Evolutionary conservation across 257 asterid genomes (phyloP).

Genomic region (Marsdenia floribunda): DNA sequence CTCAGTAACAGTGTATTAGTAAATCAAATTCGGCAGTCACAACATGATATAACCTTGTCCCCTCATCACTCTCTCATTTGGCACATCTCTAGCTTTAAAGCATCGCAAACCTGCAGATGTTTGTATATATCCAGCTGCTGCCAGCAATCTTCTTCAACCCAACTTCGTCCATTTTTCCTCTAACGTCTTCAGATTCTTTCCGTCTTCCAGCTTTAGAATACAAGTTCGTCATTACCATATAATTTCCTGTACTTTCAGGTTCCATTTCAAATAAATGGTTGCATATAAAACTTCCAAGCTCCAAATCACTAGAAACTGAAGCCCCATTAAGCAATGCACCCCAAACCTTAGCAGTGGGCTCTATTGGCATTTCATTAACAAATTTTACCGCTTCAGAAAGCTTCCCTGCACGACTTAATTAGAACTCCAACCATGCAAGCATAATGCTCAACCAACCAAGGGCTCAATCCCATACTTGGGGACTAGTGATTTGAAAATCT

Average conservation of each 20-base stretch:
- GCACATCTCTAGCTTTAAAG: no score
- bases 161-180: conserved; percentile 40
- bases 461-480: conserved; percentile 56
- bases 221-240: conserved; percentile 64
- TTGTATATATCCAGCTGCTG: conserved; percentile 61
- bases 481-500: conserved; percentile 40
- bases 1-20: background rate
- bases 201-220: conserved; percentile 75
- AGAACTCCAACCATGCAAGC: conserved; percentile 73
- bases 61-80: no score
- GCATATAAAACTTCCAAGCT: conserved; percentile 54
- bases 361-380: conserved; percentile 56
- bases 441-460: conserved; percentile 58
- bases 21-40: conserved; percentile 21
- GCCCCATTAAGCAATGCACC: conserved; percentile 86
- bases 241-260: conserved; percentile 66
- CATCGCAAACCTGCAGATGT: no score
- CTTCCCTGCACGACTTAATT: conserved; percentile 58
- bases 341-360: conserved; percentile 67
- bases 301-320: conserved; percentile 53
- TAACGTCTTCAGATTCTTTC: conserved; percentile 66
- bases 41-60: conserved; percentile 20
- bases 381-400: conserved; percentile 62
- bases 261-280: conserved; percentile 52
- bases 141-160: conserved; percentile 73